Evolutionary conservation across 148 eudicot species (phyloP).

Genomic region (Fagopyrum esculentum): DNA sequence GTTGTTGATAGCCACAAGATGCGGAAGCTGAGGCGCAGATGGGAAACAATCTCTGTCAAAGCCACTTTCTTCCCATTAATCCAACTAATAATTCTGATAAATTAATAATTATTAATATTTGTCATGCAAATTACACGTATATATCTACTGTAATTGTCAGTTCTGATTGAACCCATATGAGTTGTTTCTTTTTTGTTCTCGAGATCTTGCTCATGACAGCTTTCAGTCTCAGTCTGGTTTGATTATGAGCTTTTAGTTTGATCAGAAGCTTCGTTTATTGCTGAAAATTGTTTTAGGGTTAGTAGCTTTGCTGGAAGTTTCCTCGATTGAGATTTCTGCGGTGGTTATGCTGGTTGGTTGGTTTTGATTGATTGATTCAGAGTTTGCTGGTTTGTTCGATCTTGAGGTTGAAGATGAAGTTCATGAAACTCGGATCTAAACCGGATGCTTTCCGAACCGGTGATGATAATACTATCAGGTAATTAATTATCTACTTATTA

Average conservation of each 20-base stretch:
- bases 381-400: background rate
- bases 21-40: conserved; percentile 6
- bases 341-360: conserved; percentile 11
- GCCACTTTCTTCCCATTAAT: background rate
- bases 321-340: background rate
- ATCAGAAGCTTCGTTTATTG: background rate
- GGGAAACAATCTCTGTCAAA: conserved; percentile 11
- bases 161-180: background rate
- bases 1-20: background rate
- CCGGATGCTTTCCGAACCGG: conserved; percentile 7
- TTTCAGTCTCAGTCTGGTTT: background rate
- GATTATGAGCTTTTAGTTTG: background rate
- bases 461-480: background rate
- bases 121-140: conserved; percentile 6
- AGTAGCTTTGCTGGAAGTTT: background rate
- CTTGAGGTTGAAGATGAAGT: conserved; percentile 3
- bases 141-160: background rate
- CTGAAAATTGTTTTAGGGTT: background rate
- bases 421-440: conserved; percentile 16
- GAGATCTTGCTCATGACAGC: conserved; percentile 5
- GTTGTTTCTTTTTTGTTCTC: background rate
- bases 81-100: background rate
- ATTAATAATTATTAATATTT: background rate
- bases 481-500: background rate
- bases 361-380: background rate